phyloP scores from a whole-genome alignment of 2,329 filamentous ascomycete genomes.

The Whalleya microplaca region DNA sequence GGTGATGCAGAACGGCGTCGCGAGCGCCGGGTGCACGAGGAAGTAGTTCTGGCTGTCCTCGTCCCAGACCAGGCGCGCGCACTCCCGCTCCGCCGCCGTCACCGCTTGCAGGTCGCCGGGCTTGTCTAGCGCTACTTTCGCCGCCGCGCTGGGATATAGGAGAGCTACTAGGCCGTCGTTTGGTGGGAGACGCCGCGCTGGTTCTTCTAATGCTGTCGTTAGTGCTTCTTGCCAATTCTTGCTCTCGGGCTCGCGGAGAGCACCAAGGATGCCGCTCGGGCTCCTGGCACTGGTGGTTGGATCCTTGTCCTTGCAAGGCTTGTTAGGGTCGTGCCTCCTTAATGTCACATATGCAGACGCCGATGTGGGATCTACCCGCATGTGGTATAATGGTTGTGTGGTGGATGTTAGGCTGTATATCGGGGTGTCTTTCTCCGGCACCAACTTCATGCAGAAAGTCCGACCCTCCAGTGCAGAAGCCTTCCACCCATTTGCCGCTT shows the following conservation, averaged over 20 bases:
- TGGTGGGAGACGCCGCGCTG: slow-evolving; percentile 55
- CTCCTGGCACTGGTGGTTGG: slow-evolving; percentile 40
- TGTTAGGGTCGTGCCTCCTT: slow-evolving; percentile 63
- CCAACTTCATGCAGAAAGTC: slow-evolving; percentile 62
- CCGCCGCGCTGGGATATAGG: slow-evolving; percentile 68
- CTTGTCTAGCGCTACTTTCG: slow-evolving; percentile 64
- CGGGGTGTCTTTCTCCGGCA: slow-evolving; percentile 61
- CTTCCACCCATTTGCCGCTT: slow-evolving; percentile 71
- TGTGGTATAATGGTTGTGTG: slow-evolving; percentile 67
- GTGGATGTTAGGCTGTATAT: slow-evolving; percentile 68
- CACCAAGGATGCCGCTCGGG: slow-evolving; percentile 35
- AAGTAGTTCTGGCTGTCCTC: slow-evolving; percentile 62
- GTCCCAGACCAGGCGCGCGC: slow-evolving; percentile 73
- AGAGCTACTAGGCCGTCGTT: slow-evolving; percentile 69
- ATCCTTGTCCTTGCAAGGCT: slow-evolving; percentile 51
- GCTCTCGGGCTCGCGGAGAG: slow-evolving; percentile 37
- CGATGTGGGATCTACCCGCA: slow-evolving; percentile 67
- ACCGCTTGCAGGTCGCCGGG: slow-evolving; percentile 62
- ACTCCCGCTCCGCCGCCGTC: slow-evolving; percentile 68
- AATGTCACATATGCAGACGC: slow-evolving; percentile 64
- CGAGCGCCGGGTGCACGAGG: slow-evolving; percentile 65
- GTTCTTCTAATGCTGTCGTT: slow-evolving; percentile 60
- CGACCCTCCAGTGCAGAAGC: slow-evolving; percentile 62
- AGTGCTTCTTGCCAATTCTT: slow-evolving; percentile 62
- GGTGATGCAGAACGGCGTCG: slow-evolving; percentile 65